Evolutionary conservation across 805 yeast genomes (phyloP), one percentile per base, ranked within the genome.

Genomic region (Tetrapisispora iriomotensis): DNA sequence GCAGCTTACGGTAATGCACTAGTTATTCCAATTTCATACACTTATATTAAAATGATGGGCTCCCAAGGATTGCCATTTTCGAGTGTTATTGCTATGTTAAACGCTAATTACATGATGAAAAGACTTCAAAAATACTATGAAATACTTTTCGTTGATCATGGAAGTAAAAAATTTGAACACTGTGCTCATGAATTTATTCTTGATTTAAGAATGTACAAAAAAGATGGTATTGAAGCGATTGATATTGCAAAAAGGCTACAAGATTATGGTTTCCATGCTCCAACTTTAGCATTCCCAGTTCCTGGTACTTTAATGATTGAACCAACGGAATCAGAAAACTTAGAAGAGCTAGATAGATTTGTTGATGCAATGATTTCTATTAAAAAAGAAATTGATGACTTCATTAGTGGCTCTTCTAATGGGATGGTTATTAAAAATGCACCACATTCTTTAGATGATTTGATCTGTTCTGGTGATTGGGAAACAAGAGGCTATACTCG

Each of bases 181-280:
- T 87, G 97, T 67, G 98, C 94, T 2, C 98, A 92, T 62, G 98
- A 92, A 64, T 92, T 92, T 60, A 92, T 92, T 52, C 68, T 92
- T 42, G 98, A 92, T 61, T 68, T 88, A 47, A 77, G 97, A 61
- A 84, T 79, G 25, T 85, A 80, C 68, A 87, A 88, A 64, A 61
- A 72, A 2, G 48, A 69, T 21, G 94, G 94, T 18, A 70, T 90
- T 39, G 96, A 92, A 65, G 96, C 96, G 17, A 85, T 90, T 51
- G 98, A 92, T 60, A 79, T 92, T 43, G 97, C 98, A 41, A 92
- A 92, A 69, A 77, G 98, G 63, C 71, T 92, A 44, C 97, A 92
- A 66, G 98, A 92, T 65, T 92, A 90, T 60, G 96, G 97, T 0
- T 92, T 92, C 77, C 98, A 92, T 64, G 96, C 96, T 1, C 98